A percentile compares a stretch with the other conserved stretches of the same genome.
Conservation (phyloP, 345 rosid species). For the Linum usitatissimum region DNA sequence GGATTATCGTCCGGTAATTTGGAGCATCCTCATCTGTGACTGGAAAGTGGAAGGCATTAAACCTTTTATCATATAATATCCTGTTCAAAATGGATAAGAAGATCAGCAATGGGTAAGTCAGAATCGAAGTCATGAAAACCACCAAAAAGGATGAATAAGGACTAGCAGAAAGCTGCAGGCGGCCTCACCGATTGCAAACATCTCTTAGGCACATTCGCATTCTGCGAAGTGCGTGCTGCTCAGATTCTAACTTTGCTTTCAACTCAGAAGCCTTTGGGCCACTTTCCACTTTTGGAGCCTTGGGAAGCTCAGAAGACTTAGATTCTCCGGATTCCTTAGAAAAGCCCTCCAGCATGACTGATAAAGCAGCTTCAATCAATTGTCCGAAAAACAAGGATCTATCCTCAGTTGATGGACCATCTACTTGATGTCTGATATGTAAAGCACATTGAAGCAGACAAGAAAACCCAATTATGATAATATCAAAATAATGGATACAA, state of each 20-base stretch:
- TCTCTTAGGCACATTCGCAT: constrained; percentile 98
- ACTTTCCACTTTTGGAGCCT: constrained; percentile 61
- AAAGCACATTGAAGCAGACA: constrained; percentile 13
- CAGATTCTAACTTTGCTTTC: constrained; percentile 91
- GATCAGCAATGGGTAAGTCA: background rate
- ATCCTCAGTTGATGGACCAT: constrained; percentile 59
- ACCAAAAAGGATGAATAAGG: background rate
- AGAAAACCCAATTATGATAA: constrained; percentile 7
- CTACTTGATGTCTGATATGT: constrained; percentile 70
- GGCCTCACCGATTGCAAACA: constrained; percentile 79
- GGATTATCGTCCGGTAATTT: constrained; percentile 72
- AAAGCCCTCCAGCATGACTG: constrained; percentile 51
- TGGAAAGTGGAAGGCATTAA: constrained; percentile 85
- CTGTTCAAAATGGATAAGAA: constrained; percentile 23
- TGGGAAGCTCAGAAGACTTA: constrained; percentile 63
- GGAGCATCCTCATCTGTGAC: constrained; percentile 97
- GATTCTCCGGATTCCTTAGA: constrained; percentile 36
- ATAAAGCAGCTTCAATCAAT: constrained; percentile 83
- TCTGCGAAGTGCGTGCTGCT: constrained; percentile 97
- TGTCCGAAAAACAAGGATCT: constrained; percentile 67
- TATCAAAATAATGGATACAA: background rate
- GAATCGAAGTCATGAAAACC: too few species aligned
- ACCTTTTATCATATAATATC: constrained; percentile 78
- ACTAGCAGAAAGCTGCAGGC: background rate
- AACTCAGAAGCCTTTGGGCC: constrained; percentile 91